phyloP scores from a whole-genome alignment of 2,329 filamentous ascomycete species.

The Sporothrix brunneoviolacea region DNA sequence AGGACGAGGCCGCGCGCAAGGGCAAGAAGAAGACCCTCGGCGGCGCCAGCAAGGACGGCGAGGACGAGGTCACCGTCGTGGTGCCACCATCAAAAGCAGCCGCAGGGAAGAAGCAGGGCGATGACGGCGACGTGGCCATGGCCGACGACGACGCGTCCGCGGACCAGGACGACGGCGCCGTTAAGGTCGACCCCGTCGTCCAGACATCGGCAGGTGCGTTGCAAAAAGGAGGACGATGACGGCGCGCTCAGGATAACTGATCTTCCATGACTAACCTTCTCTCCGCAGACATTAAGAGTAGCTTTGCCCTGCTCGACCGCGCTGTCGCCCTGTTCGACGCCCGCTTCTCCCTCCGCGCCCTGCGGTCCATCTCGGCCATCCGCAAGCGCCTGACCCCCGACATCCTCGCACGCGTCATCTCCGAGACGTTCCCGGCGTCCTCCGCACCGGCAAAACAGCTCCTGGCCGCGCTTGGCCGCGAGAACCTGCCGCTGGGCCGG shows the following conservation, averaged over 20 bases:
- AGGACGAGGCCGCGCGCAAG: slow-evolving; percentile 50
- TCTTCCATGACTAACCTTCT: slow-evolving; percentile 19
- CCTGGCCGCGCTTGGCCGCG: slow-evolving; percentile 61
- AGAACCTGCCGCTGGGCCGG: slow-evolving; percentile 56
- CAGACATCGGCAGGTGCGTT: slow-evolving; percentile 54
- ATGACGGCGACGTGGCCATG: slow-evolving; percentile 67
- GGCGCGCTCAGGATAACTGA: no score
- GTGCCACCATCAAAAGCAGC: slow-evolving; percentile 53
- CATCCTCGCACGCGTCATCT: slow-evolving; percentile 72
- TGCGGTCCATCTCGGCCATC: slow-evolving; percentile 91
- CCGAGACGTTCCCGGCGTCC: slow-evolving; percentile 65
- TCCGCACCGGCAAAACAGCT: slow-evolving; percentile 57
- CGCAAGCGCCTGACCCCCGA: slow-evolving; percentile 84
- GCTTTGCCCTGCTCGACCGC: slow-evolving; percentile 84
- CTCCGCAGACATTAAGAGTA: slow-evolving; percentile 82
- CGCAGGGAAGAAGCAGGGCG: slow-evolving; percentile 39
- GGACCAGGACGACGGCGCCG: slow-evolving; percentile 36
- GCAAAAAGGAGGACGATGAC: not conserved
- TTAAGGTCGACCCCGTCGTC: slow-evolving; percentile 53
- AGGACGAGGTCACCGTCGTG: slow-evolving; percentile 78
- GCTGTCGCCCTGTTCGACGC: slow-evolving; percentile 91
- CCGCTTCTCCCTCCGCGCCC: slow-evolving; percentile 86
- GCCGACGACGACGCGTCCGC: slow-evolving; percentile 47
- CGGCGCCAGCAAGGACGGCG: slow-evolving; percentile 66
- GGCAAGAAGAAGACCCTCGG: slow-evolving; percentile 54